A percentile compares a stretch with the other conserved stretches of the same genome.
These are phyloP conservation scores for Rubia yunnanensis DNA, from an alignment of 257 asterid species.

Conservation along the genomic window DNA sequence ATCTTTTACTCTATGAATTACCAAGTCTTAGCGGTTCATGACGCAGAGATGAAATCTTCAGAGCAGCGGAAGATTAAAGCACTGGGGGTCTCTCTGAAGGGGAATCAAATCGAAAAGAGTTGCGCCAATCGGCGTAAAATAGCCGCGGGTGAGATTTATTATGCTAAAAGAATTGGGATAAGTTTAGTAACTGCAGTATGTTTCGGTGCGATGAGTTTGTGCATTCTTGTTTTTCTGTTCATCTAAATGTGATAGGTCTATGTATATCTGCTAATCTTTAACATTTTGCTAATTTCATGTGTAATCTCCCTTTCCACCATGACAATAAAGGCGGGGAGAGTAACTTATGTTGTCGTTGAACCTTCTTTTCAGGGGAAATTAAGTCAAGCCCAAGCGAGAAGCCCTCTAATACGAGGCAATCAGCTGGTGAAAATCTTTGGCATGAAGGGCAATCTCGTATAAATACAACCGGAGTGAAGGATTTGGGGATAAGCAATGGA, in stretches of 20 bases:
- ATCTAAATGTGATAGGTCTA: background rate
- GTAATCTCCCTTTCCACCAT: background rate
- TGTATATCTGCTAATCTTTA: background rate
- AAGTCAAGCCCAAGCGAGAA: background rate
- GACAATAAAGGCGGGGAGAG: background rate
- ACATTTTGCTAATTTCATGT: background rate
- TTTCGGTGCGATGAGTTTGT: background rate
- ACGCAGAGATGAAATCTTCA: constrained; percentile 13
- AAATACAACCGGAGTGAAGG: constrained; percentile 20
- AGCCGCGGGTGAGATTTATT: constrained; percentile 17
- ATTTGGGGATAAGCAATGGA: constrained; percentile 24
- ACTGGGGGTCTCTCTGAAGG: constrained; percentile 13
- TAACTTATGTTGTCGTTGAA: background rate
- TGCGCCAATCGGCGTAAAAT: constrained; percentile 10
- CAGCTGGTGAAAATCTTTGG: constrained; percentile 14
- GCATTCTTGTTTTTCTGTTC: background rate
- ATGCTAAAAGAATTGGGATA: too few relatives aligned
- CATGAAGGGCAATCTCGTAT: constrained; percentile 12
- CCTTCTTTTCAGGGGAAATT: constrained; percentile 6
- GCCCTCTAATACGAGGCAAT: constrained; percentile 5
- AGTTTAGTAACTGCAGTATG: background rate
- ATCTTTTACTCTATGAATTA: background rate
- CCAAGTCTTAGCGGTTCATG: background rate
- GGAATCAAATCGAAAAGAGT: constrained; percentile 10
- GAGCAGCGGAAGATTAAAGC: constrained; percentile 18